Base-by-base conservation (phyloP, 768 basidiomycete species). In the Tephrocybe sp. region DNA sequence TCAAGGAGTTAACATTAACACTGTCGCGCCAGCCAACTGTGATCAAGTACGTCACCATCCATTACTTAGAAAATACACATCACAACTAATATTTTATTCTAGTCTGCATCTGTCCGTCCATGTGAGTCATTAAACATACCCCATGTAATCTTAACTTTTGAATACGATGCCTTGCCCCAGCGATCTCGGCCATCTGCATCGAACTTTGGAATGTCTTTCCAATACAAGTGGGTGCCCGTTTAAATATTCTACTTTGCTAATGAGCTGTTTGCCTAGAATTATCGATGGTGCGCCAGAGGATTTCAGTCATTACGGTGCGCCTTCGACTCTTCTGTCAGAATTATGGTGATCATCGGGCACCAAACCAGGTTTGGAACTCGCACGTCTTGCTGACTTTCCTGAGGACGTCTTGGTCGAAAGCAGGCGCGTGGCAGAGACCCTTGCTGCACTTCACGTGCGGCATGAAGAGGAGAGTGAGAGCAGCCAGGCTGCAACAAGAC, bases 361-460 rank as follows among this genome's bases (percentile, higher is more conserved):
- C n/a, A n/a, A n/a, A n/a, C n/a, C n/a, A 95, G 95, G 96, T 2
- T 72, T 99, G 9, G 89, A 97, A 57, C 79, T 98, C 22, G 94
- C 95, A 11, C 81, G 82, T 39, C 77, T 96, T 5, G 94, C 92
- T 1, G 92, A 94, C 60, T 73, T 99, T 0, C 96, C 96, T 0
- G 54, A 64, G 0, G 80, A 88, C 39, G 82, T 96, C 11, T 64
- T 94, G 34, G 54, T 60, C 4, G 84, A 88, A 64, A 85, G 79
- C 5, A 77, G 69, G 51, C 71, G 80, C 47, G 80, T 90, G 0
- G 80, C 91, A 2, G 72, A 74, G 12, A 70, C 66, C 8, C 77
- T 97, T 9, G 68, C 76, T 3, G 78, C 78, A 18, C 65, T 84
- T 7, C 81, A 89, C 49, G 72, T 74, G 3, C 75, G 71, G 51